phyloP scores from a whole-genome alignment of 352 stramenopile genomes.

The Phytophthora meadii region DNA sequence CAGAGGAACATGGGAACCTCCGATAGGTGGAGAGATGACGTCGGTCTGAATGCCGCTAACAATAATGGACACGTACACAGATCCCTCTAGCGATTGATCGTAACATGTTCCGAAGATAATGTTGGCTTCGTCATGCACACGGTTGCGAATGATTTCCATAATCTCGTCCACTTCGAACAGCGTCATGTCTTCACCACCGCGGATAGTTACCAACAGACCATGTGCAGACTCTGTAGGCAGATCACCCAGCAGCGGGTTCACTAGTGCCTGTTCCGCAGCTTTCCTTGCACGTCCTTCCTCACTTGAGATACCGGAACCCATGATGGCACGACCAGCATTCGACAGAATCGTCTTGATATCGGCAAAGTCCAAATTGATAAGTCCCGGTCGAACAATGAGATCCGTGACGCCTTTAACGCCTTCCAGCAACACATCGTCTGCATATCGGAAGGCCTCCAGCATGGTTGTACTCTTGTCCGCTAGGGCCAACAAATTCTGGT shows the following conservation, averaged over 20 bases:
- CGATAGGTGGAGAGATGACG: conserved; percentile 79
- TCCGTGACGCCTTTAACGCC: conserved; percentile 96
- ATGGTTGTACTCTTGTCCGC: conserved; percentile 94
- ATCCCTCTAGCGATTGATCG: conserved; percentile 81
- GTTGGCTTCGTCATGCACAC: conserved; percentile 84
- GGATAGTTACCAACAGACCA: conserved; percentile 96
- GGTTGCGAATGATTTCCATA: conserved; percentile 88
- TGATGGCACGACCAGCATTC: conserved; percentile 94
- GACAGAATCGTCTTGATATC: conserved; percentile 97
- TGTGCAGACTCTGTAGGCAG: conserved; percentile 93
- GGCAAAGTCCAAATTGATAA: conserved; percentile 98
- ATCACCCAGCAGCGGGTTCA: conserved; percentile 94
- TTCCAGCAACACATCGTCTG: conserved; percentile 96
- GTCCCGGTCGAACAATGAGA: conserved; percentile 94
- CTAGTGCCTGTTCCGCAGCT: conserved; percentile 94
- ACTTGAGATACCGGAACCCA: conserved; percentile 91
- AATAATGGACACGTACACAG: conserved; percentile 89
- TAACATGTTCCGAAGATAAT: conserved; percentile 93
- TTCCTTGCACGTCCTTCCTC: conserved; percentile 87
- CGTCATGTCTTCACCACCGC: conserved; percentile 93
- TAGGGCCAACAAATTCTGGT: conserved; percentile 95
- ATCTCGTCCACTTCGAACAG: conserved; percentile 93
- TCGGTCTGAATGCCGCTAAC: conserved; percentile 90
- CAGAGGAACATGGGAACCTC: conserved; percentile 52
- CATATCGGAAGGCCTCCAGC: conserved; percentile 93